Conservation (phyloP, 768 basidiomycete genomes). For the Boletellus emodensis region DNA sequence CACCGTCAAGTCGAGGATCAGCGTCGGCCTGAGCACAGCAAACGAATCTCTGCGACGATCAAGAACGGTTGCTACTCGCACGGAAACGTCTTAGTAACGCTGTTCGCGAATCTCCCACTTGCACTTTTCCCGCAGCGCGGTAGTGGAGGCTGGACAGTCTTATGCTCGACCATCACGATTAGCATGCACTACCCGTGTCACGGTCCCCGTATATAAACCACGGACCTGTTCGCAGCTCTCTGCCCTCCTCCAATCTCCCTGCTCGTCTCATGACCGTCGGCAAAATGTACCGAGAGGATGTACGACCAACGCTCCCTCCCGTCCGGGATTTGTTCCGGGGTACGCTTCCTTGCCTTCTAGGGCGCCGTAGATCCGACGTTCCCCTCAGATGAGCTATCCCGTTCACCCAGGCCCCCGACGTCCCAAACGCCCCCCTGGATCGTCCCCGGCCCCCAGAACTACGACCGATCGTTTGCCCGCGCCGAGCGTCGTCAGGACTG, state of each 20-base stretch:
- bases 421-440: conserved; percentile 41
- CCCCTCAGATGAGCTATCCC: conserved; percentile 45
- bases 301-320: conserved; percentile 62
- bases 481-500: conserved; percentile 24
- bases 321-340: conserved; percentile 69
- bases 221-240: not conserved
- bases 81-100: conserved; percentile 28
- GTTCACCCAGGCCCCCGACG: conserved; percentile 35
- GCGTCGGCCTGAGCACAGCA: conserved; percentile 33
- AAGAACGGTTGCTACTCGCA: conserved; percentile 26
- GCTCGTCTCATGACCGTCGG: conserved; percentile 29
- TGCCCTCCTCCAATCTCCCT: conserved; percentile 9
- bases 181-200: conserved; percentile 21
- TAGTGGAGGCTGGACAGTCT: conserved; percentile 22
- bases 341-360: conserved; percentile 20
- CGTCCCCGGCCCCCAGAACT: conserved; percentile 37
- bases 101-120: conserved; percentile 22
- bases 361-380: not conserved
- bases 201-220: conserved; percentile 28
- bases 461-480: conserved; percentile 24
- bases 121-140: conserved; percentile 20
- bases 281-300: conserved; percentile 20
- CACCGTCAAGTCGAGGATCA: conserved; percentile 21
- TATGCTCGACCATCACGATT: conserved; percentile 24
- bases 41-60: conserved; percentile 29